These are phyloP conservation scores for Naegleria fowleri DNA, from an alignment of 208 protist species.

Conservation along the genomic window DNA sequence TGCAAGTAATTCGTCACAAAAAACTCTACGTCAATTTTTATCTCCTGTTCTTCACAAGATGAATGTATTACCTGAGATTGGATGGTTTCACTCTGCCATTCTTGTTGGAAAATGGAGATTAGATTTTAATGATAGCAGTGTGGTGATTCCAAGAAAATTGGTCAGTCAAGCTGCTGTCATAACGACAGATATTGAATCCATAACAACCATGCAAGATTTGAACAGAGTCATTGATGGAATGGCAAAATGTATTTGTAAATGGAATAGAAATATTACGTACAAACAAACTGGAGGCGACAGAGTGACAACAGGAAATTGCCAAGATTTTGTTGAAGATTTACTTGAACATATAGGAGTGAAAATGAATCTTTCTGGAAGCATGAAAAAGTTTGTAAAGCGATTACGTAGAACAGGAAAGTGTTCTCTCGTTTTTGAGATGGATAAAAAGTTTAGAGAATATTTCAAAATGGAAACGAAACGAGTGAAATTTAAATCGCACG, in stretches of 20 bases:
- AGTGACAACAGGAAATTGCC: slow-evolving; percentile 6
- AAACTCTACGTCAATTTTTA: not conserved
- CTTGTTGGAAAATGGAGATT: not conserved
- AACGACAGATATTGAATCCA: not conserved
- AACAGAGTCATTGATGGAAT: not conserved
- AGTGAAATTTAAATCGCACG: not conserved
- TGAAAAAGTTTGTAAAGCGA: not conserved
- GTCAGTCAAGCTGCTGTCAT: not conserved
- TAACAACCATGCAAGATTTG: not conserved
- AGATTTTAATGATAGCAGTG: slow-evolving; percentile 2
- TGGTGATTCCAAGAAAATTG: not conserved
- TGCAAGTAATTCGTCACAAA: not conserved
- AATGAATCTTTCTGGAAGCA: not conserved
- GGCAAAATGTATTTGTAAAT: not conserved
- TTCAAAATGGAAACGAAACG: not conserved
- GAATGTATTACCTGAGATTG: slow-evolving; percentile 4
- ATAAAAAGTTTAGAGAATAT: not conserved
- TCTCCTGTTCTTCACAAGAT: not conserved
- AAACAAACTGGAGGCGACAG: not conserved
- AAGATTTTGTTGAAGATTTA: slow-evolving; percentile 26
- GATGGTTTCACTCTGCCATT: not conserved
- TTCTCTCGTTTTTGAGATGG: not conserved
- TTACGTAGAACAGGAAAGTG: not conserved
- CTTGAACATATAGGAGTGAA: not conserved
- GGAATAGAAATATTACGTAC: slow-evolving; percentile 8